Base-by-base conservation (phyloP, 768 basidiomycete genomes). In the Lyophyllum decastes region DNA sequence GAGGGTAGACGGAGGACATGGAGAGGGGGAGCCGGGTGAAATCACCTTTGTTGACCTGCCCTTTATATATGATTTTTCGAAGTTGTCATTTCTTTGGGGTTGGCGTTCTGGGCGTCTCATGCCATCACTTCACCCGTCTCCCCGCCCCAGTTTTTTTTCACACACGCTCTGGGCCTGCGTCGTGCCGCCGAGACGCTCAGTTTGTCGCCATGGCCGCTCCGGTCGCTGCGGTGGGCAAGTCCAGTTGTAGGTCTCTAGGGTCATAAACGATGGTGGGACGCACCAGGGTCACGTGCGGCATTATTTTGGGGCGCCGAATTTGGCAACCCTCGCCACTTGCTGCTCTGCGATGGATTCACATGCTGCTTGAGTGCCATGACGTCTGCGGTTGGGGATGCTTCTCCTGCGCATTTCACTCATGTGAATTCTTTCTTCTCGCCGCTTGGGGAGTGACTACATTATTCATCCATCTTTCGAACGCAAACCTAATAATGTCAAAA, bases 1-100 rank as follows among this genome's bases (percentile, higher is more conserved):
- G 70, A 6, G 68, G 61, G 49, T 66, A 65, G 52, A 70, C 63
- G 57, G 69, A 68, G 53, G 71, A 72, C 68, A 71, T 71, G 66
- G 59, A 34, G 59, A 60, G 35, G 49, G 24, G 41, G 49, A 52
- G 30, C 49, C 43, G 44, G 27, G 35, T 54, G 51, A 27, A 50
- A 43, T 4, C 5, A 10, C 16, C 34, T 38, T 59, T 61, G 51
- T 44, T 58, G 60, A 58, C 33, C 57, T 51, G 58, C 49, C 38
- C 54, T 47, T 63, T 61, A 63, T 63, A 61, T 58, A 52, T 50
- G 33, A 57, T 56, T 58, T 63, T 61, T 60, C 34, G 38, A 40
- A 54, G 53, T 50, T 12, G 22, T 11, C 58, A 57, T 59, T 62
- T 61, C 58, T 65, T 65, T 62, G 64, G 64, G 64, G 61, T 61